Base-by-base conservation (phyloP, 148 eudicot genomes). In the Chenopodium suecicum region DNA sequence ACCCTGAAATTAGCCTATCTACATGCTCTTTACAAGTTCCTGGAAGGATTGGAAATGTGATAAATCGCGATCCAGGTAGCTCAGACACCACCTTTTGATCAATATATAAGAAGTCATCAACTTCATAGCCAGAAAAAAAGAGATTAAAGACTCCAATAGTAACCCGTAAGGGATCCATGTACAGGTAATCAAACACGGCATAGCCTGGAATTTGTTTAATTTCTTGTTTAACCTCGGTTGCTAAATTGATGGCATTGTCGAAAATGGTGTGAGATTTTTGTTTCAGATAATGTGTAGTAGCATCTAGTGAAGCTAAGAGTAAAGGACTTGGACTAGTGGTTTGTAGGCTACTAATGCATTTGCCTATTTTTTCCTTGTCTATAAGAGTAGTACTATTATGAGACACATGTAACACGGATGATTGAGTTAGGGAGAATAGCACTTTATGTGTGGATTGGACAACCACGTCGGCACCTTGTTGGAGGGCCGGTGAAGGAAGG, bases 251-350 rank as follows among this genome's bases (percentile, higher is more conserved):
- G 72, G 89, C 88, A 62, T 84, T 52, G n/a, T 88, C 69, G 79
- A 94, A 94, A 63, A 91, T 31, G 14, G 13, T 48, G 12, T 10
- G 3, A 9, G 54, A 13, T 0, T 9, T 48, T 48, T 48, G 3
- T 2, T 86, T 85, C 50, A 94, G 37, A 74, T 90, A 89, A 75
- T 88, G 88, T 81, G 90, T 89, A 4, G 92, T 88, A 64, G 98
- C 95, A 87, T 94, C 98, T 20, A 93, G 79, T 25, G 97, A 93
- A 22, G 97, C 93, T 77, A 93, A 75, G 9, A 93, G 88, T n/a
- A 93, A 85, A 75, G 85, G 89, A 84, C 92, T 93, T 10, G 97
- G 94, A 82, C 97, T 93, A 6, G 85, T 93, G 74, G 89, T 93
- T 81, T 93, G 93, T 52, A 93, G 94, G 19, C 86, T 85, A 65